Evolutionary conservation across 2,329 filamentous ascomycete species (phyloP), one percentile per base, ranked within the genome.

Genomic region (Hypoxylon rubiginosum): DNA sequence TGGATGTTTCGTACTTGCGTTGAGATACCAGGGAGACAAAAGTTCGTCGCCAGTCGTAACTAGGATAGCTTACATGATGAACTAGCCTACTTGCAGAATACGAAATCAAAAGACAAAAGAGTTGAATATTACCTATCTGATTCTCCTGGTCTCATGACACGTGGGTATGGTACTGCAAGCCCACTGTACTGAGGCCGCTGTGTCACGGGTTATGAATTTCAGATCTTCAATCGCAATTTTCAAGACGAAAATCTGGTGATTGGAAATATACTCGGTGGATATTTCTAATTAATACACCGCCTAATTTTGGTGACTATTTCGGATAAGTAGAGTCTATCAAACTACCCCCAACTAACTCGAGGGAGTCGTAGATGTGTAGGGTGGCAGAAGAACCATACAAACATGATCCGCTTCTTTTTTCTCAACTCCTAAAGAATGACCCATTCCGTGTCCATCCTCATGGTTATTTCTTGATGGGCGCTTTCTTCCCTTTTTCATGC

Each of bases 11-110:
- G 1, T 26, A 26, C 21, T 54, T 50, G 34, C 28, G 34, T 66
- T 61, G 26, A 36, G 55, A 60, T 66, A 66, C 59, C 51, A 63
- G 46, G 52, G 45, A 60, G 56, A 49, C 46, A 56, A 43, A 21
- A 26, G 3, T 15, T 45, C 41, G n/a, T 21, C 17, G 6, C 26
- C 3, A 7, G 26, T 28, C 26, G 26, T 4, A 28, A 28, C 26
- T 28, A 24, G 9, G 10, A 28, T 48, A 10, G 41, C 19, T 4
- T n/a, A 39, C 36, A 39, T 43, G 6, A n/a, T 7, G 9, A n/a
- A 43, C n/a, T 7, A n/a, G 6, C 39, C 17, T 17, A 19, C 3
- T 34, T 11, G n/a, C 36, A 41, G 13, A 41, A 19, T 43, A 43
- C 39, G 39, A 43, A 1, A 43, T 7, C 1, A 43, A 43, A 43